Evolutionary conservation across 257 asterid species (phyloP).

Genomic region (Mentha longifolia): DNA sequence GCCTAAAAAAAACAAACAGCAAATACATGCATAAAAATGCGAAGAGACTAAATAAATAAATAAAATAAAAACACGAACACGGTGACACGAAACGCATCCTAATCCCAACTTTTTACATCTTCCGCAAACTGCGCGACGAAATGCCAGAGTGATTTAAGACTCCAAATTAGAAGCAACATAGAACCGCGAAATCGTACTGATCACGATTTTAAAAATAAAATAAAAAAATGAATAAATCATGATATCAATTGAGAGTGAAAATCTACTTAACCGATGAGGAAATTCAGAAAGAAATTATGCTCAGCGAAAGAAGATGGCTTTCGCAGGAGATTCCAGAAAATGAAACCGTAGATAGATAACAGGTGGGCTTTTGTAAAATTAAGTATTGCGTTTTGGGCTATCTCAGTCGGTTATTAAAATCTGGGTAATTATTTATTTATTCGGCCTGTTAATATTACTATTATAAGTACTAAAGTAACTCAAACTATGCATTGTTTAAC

Average conservation of each 20-base stretch:
- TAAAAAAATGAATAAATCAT: neutral
- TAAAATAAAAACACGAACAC: neutral
- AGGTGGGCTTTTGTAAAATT: no score
- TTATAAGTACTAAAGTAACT: no score
- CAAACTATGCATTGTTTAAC: no score
- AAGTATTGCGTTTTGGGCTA: no score
- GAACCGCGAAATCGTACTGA: constrained; percentile 22
- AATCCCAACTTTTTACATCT: neutral
- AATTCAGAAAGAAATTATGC: neutral
- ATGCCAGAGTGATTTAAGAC: constrained; percentile 6
- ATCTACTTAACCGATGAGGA: no score
- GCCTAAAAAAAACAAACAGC: neutral
- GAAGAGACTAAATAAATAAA: neutral
- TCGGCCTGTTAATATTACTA: no score
- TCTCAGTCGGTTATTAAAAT: no score
- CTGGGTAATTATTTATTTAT: no score
- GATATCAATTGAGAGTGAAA: neutral
- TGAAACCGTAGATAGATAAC: no score
- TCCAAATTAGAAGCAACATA: neutral
- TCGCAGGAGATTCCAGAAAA: no score
- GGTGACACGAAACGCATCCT: neutral
- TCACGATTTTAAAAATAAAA: no score
- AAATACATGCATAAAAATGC: neutral
- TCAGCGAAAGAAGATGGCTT: no score
- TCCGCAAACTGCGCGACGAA: constrained; percentile 22